A percentile compares a stretch with the other conserved stretches of the same genome.
These are phyloP conservation scores for Eucalyptus coolabah DNA, from an alignment of 345 rosid species.

Conservation along the genomic window DNA sequence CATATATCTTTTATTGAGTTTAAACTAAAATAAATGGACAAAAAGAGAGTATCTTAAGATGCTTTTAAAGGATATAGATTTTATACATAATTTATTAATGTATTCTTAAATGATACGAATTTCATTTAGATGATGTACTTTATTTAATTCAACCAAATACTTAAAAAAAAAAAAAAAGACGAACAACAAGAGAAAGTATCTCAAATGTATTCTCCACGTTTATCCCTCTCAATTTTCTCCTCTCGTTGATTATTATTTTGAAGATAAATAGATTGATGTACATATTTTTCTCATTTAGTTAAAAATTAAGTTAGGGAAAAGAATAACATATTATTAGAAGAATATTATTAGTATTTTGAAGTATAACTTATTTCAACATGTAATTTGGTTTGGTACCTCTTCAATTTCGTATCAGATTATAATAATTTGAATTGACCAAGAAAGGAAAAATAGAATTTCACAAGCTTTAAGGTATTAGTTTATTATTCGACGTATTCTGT, in stretches of 20 bases:
- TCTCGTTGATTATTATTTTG: neutral
- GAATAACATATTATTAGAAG: neutral
- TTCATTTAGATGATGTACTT: neutral
- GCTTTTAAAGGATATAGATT: neutral
- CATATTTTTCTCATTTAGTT: neutral
- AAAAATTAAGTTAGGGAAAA: neutral
- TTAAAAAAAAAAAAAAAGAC: rapidly evolving
- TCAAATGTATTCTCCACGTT: neutral
- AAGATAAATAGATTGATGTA: neutral
- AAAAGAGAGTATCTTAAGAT: neutral
- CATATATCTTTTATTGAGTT: neutral
- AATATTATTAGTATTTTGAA: neutral
- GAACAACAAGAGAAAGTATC: neutral
- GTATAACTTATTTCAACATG: neutral
- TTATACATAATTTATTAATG: neutral
- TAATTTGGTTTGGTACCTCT: neutral
- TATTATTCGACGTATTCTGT: neutral
- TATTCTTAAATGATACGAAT: neutral
- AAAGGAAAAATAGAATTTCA: neutral
- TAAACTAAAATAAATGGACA: neutral
- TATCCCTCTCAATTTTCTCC: neutral
- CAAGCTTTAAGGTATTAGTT: neutral
- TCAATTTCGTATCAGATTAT: neutral
- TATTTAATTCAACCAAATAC: neutral
- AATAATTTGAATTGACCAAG: neutral